Evolutionary conservation across 2,329 filamentous ascomycete genomes (phyloP), one percentile per base, ranked within the genome.

Genomic region (Grosmannia clavigera): DNA sequence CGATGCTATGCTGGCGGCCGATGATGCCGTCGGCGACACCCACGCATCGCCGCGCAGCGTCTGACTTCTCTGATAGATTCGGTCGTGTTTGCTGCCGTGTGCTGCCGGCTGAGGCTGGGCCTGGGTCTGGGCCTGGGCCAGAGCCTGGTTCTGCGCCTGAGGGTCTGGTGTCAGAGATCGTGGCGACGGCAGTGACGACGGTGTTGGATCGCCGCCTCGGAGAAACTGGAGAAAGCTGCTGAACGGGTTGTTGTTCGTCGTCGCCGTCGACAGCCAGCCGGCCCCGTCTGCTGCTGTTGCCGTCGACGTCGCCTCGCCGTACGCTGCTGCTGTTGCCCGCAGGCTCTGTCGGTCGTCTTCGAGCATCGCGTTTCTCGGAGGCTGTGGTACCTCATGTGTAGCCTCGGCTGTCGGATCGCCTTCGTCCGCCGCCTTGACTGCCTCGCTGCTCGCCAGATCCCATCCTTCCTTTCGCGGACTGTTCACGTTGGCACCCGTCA

Each of bases 31-130:
- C 25, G 71, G 63, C 11, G 72, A 64, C 7, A 71, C 68, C 6
- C 67, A 67, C 2, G 64, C 63, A 11, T 76, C 74, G 7, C 76
- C 61, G 51, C 78, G 78, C 56, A 91, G 74, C 0, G 89, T 95
- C 70, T 95, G 90, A 61, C 87, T 90, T 50, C 88, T 79, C 61
- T 84, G 84, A 66, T 91, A 88, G 31, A 91, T 90, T 67, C 82
- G 87, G 60, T 80, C 81, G 61, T 85, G 78, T 67, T 86, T 87
- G 25, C 64, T 62, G 29, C 19, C 51, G 43, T 19, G 38, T 9
- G 22, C 14, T 31, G 31, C 19, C 31, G 58, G 2, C 11, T 51
- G 4, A 12, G 27, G 14, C n/a, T 12, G 40, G 29, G 29, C 29
- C 31, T 31, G 31, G 31, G 5, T 31, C 31, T 31, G 31, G 31